Evolutionary conservation across 129 eudicot genomes (phyloP).

Genomic region (Ambrosia artemisiifolia): DNA sequence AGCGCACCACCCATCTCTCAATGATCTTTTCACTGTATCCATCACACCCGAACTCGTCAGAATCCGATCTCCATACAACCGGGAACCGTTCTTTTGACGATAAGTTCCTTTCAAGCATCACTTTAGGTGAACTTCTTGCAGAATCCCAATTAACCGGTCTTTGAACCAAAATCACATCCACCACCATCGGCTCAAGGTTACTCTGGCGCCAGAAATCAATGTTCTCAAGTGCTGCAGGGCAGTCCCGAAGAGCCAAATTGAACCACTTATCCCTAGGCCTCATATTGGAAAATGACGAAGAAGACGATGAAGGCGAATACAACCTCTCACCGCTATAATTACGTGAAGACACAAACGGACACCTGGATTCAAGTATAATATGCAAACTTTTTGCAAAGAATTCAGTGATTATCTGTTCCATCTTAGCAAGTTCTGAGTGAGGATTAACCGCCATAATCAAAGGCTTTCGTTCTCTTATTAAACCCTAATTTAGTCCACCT

Average conservation of each 20-base stretch:
- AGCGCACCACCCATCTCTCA: conserved; percentile 89
- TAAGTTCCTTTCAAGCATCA: conserved; percentile 32
- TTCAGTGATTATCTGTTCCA: conserved; percentile 88
- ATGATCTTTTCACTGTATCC: conserved; percentile 51
- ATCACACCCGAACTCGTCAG: conserved; percentile 54
- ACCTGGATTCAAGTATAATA: conserved; percentile 78
- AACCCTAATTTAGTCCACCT: not conserved
- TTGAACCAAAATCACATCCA: conserved; percentile 72
- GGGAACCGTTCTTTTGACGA: conserved; percentile 48
- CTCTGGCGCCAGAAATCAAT: conserved; percentile 83
- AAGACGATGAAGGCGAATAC: conserved; percentile 70
- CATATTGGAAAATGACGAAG: conserved; percentile 58
- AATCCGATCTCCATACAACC: conserved; percentile 44
- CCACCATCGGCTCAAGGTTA: conserved; percentile 86
- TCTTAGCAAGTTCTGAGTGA: conserved; percentile 72
- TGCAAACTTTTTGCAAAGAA: conserved; percentile 81
- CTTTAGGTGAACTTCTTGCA: conserved; percentile 46
- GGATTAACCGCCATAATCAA: conserved; percentile 36
- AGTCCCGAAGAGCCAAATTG: conserved; percentile 71
- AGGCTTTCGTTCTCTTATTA: not conserved
- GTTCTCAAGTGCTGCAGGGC: conserved; percentile 85
- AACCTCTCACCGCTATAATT: conserved; percentile 72
- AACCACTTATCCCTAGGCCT: conserved; percentile 84
- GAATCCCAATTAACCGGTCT: conserved; percentile 57
- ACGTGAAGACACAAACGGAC: conserved; percentile 71